Conservation (phyloP, 495 filamentous ascomycete species). For the Aspergillus nidulans region DNA sequence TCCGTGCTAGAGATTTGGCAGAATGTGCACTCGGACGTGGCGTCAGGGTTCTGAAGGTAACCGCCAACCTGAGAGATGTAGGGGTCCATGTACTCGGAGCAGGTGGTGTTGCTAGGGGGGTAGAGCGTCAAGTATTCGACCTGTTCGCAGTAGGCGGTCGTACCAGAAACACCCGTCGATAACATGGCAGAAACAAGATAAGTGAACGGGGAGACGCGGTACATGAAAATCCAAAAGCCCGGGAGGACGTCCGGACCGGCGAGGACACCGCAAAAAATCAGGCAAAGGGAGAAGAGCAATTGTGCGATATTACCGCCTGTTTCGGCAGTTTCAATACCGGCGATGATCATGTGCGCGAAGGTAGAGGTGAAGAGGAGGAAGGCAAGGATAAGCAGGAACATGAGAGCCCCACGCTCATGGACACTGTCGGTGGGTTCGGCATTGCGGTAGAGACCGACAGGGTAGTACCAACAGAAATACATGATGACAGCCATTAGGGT, state of each 20-base stretch:
- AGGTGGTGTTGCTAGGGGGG: conserved; percentile 48
- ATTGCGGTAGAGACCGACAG: conserved; percentile 59
- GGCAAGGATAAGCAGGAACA: conserved; percentile 52
- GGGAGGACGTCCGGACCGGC: conserved; percentile 57
- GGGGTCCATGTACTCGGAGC: conserved; percentile 48
- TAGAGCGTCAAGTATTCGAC: conserved; percentile 55
- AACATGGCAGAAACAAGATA: conserved; percentile 65
- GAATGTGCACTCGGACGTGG: conserved; percentile 54
- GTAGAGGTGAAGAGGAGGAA: conserved; percentile 59
- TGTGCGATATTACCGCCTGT: conserved; percentile 59
- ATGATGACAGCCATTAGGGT: conserved; percentile 59
- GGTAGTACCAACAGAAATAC: conserved; percentile 66
- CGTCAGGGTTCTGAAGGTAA: conserved; percentile 47
- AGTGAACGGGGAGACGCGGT: conserved; percentile 68
- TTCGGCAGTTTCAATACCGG: conserved; percentile 58
- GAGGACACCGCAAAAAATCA: conserved; percentile 65
- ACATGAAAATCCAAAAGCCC: conserved; percentile 82
- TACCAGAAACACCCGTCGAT: conserved; percentile 57
- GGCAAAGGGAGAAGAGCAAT: conserved; percentile 56
- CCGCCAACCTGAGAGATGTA: conserved; percentile 51
- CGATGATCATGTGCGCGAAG: conserved; percentile 63
- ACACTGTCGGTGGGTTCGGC: conserved; percentile 39
- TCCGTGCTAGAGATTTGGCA: conserved; percentile 61
- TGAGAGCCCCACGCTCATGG: conserved; percentile 51
- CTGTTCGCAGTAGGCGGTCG: conserved; percentile 49